phyloP scores from a whole-genome alignment of 345 rosid genomes.

The Eucalyptus cladocalyx region DNA sequence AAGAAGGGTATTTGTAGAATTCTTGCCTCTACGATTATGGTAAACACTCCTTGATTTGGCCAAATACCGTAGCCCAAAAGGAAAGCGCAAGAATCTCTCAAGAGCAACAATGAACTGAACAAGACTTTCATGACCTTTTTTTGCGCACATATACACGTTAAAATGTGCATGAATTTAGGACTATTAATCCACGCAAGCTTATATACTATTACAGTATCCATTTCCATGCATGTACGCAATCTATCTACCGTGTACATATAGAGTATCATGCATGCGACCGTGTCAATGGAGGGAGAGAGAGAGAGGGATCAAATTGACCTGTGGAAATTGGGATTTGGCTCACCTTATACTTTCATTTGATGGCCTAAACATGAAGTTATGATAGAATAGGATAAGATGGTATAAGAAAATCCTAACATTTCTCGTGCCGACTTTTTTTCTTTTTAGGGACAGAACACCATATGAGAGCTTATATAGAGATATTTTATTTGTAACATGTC shows the following conservation, averaged over 20 bases:
- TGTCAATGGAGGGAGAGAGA: background rate
- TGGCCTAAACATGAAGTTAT: background rate
- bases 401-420: accelerated
- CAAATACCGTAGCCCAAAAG: background rate
- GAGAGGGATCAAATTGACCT: background rate
- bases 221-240: background rate
- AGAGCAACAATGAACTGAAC: background rate
- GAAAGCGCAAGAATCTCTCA: background rate
- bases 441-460: background rate
- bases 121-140: background rate
- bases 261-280: background rate
- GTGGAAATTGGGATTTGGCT: background rate
- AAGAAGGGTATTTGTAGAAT: background rate
- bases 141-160: background rate
- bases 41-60: background rate
- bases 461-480: background rate
- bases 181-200: background rate
- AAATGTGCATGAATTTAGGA: background rate
- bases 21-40: background rate
- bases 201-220: background rate
- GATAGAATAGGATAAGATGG: background rate
- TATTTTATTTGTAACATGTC: background rate
- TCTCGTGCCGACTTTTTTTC: accelerated
- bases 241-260: background rate
- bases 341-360: background rate